phyloP scores from a whole-genome alignment of 805 yeast species.

The Teunomyces atbi region DNA sequence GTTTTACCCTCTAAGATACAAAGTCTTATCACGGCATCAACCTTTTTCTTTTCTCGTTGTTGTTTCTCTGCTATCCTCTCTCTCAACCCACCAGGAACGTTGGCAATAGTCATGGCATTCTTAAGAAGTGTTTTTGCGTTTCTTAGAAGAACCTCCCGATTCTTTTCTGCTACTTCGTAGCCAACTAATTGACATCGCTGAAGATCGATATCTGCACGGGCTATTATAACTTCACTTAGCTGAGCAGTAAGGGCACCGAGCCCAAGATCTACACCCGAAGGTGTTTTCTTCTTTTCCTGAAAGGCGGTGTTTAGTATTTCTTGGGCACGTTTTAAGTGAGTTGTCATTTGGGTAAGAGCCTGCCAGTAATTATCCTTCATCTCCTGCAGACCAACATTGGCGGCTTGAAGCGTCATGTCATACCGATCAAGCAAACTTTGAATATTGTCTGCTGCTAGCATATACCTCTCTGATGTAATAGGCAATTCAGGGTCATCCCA shows the following conservation, averaged over 20 bases:
- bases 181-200: constrained; percentile 42
- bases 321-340: constrained; percentile 38
- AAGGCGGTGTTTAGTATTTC: constrained; percentile 24
- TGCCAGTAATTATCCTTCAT: constrained; percentile 35
- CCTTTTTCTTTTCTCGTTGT: constrained; percentile 38
- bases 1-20: constrained; percentile 45
- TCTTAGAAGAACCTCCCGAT: constrained; percentile 27
- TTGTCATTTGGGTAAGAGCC: constrained; percentile 36
- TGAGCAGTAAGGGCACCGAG: constrained; percentile 34
- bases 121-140: constrained; percentile 45
- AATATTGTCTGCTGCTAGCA: constrained; percentile 44
- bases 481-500: constrained; percentile 36
- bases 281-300: constrained; percentile 13
- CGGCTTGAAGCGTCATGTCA: constrained; percentile 13
- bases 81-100: constrained; percentile 49
- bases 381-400: constrained; percentile 9
- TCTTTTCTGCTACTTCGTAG: constrained; percentile 27
- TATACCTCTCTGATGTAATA: constrained; percentile 32
- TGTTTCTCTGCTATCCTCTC: constrained; percentile 46
- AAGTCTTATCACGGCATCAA: constrained; percentile 46
- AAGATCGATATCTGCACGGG: constrained; percentile 51
- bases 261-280: constrained; percentile 20
- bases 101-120: constrained; percentile 45
- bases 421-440: constrained; percentile 43
- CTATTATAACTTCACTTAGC: constrained; percentile 44